Evolutionary conservation across 2,329 filamentous ascomycete species (phyloP), one percentile per base, ranked within the genome.

Genomic region (Talaromyces sp.): DNA sequence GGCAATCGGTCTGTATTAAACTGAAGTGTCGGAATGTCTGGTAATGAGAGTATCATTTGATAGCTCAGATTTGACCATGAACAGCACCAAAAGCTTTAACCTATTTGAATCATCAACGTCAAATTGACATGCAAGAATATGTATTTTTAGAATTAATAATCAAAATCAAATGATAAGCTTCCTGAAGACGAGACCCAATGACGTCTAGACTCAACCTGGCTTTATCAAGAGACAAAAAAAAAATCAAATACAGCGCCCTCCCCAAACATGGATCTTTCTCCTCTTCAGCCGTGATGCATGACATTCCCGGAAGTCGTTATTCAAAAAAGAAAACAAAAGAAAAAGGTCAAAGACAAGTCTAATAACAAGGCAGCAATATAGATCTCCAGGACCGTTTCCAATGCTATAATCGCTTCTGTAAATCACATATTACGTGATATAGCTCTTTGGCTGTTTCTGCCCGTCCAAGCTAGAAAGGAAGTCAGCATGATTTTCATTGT

Each of bases 361-460:
- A 38, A 38, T 9, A n/a, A 38, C 35, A 38, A 38, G 35, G 12
- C 35, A 38, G 6, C 3, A 32, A 1, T 11, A 38, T n/a, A n/a
- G 14, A 38, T 38, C 17, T 14, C 11, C 17, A 46, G 0, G 29
- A 4, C 27, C 21, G 38, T 48, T 53, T 19, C 43, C 19, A 46
- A 46, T 21, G 43, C 9, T 24, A 27, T 56, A 35, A 72, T 29
- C 68, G 65, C 58, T 72, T 63, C 65, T 77, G 74, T 24, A 81
- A 62, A 41, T 74, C 73, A 17, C 66, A 64, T 60, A 82, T 75
- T 58, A 75, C 73, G 32, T 75, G 70, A 65, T 79, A 81, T 21
- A 83, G 72, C 60, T 81, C 79, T 55, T 76, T 74, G 21, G 80
- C 74, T 50, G 74, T 72, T 38, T 79, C 74, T 68, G 78, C 73